Percentiles rank a stretch among this genome's conserved stretches.
These are phyloP conservation scores for Aspergillus leporis DNA, from an alignment of 495 filamentous ascomycete genomes.

Conservation along the genomic window DNA sequence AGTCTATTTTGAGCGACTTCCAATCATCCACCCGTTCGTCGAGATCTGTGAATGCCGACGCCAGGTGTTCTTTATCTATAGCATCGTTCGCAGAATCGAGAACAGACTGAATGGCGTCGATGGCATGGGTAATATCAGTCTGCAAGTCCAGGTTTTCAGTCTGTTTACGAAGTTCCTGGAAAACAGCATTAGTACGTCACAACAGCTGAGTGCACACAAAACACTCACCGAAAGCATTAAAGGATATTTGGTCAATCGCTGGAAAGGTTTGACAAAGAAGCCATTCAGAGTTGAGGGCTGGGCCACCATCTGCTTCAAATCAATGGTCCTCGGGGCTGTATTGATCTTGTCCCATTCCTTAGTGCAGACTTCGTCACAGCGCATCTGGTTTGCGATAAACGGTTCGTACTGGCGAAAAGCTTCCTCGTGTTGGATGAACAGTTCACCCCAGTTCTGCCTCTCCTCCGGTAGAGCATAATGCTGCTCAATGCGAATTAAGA, in stretches of 20 bases:
- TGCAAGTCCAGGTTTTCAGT: slow-evolving; percentile 67
- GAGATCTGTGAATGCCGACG: slow-evolving; percentile 78
- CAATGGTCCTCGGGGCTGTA: slow-evolving; percentile 51
- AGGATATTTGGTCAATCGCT: slow-evolving; percentile 92
- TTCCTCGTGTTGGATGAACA: slow-evolving; percentile 78
- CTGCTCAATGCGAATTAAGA: slow-evolving; percentile 93
- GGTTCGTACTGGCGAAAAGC: slow-evolving; percentile 89
- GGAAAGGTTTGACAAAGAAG: slow-evolving; percentile 95
- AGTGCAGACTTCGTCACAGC: slow-evolving; percentile 49
- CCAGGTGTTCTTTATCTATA: slow-evolving; percentile 80
- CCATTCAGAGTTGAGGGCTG: slow-evolving; percentile 67
- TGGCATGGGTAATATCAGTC: slow-evolving; percentile 67
- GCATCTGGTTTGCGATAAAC: slow-evolving; percentile 88
- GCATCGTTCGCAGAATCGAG: slow-evolving; percentile 85
- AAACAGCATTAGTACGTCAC: not conserved
- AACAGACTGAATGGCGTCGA: slow-evolving; percentile 72
- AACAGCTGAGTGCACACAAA: not conserved
- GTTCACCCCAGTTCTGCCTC: slow-evolving; percentile 85
- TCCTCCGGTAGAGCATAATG: slow-evolving; percentile 79
- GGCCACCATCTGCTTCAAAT: slow-evolving; percentile 64
- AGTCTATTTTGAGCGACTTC: slow-evolving; percentile 88
- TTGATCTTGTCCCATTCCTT: slow-evolving; percentile 57
- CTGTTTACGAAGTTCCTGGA: slow-evolving; percentile 83
- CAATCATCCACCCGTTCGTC: slow-evolving; percentile 90
- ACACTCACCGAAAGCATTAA: slow-evolving; percentile 75